Base-by-base conservation (phyloP, 2,329 filamentous ascomycete genomes). In the Mycosphaerella sp. region DNA sequence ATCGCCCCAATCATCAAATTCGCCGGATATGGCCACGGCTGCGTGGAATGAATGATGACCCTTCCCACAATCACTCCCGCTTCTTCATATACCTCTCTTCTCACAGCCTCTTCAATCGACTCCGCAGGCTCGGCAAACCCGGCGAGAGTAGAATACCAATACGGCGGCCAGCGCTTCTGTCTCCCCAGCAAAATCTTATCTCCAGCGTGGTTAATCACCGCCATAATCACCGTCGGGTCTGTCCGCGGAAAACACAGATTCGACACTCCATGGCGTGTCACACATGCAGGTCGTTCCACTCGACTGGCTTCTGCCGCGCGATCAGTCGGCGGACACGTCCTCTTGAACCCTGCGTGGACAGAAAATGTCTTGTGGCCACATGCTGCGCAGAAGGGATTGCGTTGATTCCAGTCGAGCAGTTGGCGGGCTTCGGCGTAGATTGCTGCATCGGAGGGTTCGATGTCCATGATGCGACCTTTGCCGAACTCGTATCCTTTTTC, bases 211-310 rank as follows among this genome's bases (percentile, higher is more conserved):
- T 86, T 94, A 28, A 97, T 80, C 9, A 96, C 85, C 0, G 90
- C 91, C 72, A 94, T 90, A 71, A 98, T 98, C 68, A 97, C 89
- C 25, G 89, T 95, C 1, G 90, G 89, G 63, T 96, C 90, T 1
- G 91, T 96, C 44, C 90, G 82, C 2, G 91, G 91, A 75, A 96
- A 97, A 64, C 79, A 85, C 47, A 96, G 77, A 71, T 98, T 98
- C 28, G 89, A 95, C 41, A 98, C 74, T 21, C 88, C 89, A 35
- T 82, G 85, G 48, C 93, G 81, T 0, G 90, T 94, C 6, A 81
- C 83, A 70, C 93, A 98, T 14, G 85, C 78, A 1, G 77, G 78
- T 7, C 89, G 82, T 37, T 79, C 73, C 12, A 69, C 67, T 18
- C 68, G 46, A 66, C 18, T 66, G 63, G 37, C 70, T 52, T 43